A percentile compares a stretch with the other conserved stretches of the same genome.
These are phyloP conservation scores for Lepidium aucheri DNA, from an alignment of 345 rosid species.

Conservation along the genomic window DNA sequence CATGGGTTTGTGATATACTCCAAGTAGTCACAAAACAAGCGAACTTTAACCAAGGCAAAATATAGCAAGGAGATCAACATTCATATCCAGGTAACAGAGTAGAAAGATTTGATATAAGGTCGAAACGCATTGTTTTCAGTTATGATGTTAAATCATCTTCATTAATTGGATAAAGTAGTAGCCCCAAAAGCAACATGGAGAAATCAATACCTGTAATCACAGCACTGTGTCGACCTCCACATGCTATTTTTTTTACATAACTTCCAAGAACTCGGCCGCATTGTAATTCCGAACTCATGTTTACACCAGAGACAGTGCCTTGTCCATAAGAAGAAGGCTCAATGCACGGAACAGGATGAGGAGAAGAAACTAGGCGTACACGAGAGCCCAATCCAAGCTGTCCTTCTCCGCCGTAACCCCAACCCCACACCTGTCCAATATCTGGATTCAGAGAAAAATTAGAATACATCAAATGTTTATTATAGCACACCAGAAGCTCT, in stretches of 20 bases:
- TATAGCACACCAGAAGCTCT: neutral
- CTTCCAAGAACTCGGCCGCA: conserved; percentile 66
- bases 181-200: neutral
- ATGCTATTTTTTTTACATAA: conserved; percentile 75
- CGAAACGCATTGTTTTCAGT: neutral
- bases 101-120: neutral
- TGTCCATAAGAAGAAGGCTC: conserved; percentile 53
- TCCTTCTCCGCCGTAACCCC: conserved; percentile 99
- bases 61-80: neutral
- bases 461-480: conserved; percentile 27
- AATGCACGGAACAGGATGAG: conserved; percentile 77
- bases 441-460: conserved; percentile 50
- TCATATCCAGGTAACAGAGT: neutral
- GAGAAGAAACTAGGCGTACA: conserved; percentile 86
- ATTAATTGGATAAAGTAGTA: neutral
- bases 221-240: conserved; percentile 98
- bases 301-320: conserved; percentile 48
- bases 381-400: conserved; percentile 98
- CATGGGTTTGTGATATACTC: neutral
- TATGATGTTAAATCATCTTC: neutral
- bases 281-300: conserved; percentile 50
- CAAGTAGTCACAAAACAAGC: neutral
- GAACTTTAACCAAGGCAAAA: neutral
- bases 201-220: conserved; percentile 64
- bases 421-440: conserved; percentile 98